Percentiles rank a stretch among this genome's conserved stretches.
Conservation (phyloP, 768 basidiomycete genomes). For the Phanerochaete carnosa region DNA sequence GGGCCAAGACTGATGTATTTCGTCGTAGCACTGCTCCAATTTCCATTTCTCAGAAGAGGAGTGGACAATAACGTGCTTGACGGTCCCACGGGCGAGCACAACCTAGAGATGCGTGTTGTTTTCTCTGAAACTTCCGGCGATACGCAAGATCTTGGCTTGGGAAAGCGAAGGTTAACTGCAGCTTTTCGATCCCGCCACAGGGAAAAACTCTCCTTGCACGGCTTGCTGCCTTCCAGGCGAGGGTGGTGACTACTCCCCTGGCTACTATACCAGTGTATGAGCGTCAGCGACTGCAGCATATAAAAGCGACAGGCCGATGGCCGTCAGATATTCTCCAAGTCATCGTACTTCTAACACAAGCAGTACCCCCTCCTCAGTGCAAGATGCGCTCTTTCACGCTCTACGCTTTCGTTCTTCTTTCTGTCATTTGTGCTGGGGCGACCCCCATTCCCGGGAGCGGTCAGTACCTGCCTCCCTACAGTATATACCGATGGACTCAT, state of each 20-base stretch:
- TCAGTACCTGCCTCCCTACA: neutral
- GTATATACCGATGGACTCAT: neutral
- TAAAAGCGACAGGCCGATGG: neutral
- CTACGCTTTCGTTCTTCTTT: neutral
- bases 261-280: neutral
- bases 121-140: too few species aligned
- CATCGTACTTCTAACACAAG: neutral
- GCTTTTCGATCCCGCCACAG: neutral
- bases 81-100: too few species aligned
- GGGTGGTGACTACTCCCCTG: neutral
- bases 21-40: too few species aligned
- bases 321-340: neutral
- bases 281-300: neutral
- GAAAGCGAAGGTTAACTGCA: neutral
- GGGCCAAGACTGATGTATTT: too few species aligned
- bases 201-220: neutral
- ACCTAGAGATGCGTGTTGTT: too few species aligned
- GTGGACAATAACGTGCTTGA: too few species aligned
- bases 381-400: neutral
- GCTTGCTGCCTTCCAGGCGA: too few species aligned
- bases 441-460: neutral
- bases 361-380: neutral
- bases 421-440: neutral
- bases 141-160: neutral
- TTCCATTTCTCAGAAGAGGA: too few species aligned